Base-by-base conservation (phyloP, 2,329 filamentous ascomycete species). In the Microascus cirrosus region DNA sequence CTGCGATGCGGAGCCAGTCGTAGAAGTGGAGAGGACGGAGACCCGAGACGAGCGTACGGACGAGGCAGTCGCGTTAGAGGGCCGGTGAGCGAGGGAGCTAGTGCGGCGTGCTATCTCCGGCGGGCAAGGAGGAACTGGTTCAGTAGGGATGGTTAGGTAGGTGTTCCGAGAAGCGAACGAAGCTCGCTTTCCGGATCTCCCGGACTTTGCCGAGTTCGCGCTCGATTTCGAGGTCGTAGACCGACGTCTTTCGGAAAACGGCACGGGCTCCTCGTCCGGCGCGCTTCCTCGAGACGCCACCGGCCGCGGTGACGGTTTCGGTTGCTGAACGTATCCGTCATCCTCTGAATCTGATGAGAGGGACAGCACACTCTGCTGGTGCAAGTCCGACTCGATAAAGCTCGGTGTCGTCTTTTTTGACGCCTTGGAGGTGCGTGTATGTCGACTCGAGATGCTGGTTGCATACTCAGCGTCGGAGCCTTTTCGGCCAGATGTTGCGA, bases 261-360 rank as follows among this genome's bases (percentile, higher is more conserved):
- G 51, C 3, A 51, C 39, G 7, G 22, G 24, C 12, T 58, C 56
- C 11, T 53, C 32, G 5, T 45, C 22, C 5, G 25, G 6, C 15
- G 53, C 12, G 12, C 34, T 25, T 20, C 42, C 25, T 7, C 18
- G 45, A 6, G 45, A 50, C 45, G 6, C 7, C n/a, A 20, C n/a
- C 6, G 45, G 45, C 36, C 45, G 12, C 20, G 58, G 35, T 39
- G 54, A 52, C 22, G 55, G 25, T 24, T 20, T 34, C 28, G n/a
- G n/a, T 34, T n/a, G 52, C 13, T 54, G 18, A 7, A 54, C n/a
- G 20, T 64, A 65, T 28, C 70, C 73, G 32, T 77, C 75, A 5
- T 79, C 78, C 59, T 83, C 81, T 0, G 80, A 82, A 60, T 83
- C 80, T 0, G 80, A 82, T 1, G 80, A 82, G 1, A 84, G 72